Evolutionary conservation across 2,329 filamentous ascomycete genomes (phyloP), one percentile per base, ranked within the genome.

Genomic region (Botrytis tulipae): DNA sequence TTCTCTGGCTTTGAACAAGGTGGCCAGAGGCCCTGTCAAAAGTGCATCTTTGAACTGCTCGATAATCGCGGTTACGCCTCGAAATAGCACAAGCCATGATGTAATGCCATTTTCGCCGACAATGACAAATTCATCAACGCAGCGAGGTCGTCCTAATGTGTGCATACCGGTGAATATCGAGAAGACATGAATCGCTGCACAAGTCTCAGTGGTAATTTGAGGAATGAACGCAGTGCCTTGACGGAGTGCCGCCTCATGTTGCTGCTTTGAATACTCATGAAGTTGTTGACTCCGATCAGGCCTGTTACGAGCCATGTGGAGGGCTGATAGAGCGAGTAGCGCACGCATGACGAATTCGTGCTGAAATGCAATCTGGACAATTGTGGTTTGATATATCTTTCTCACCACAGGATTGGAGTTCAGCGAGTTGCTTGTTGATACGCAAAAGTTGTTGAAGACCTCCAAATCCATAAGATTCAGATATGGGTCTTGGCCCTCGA

Each of bases 391-490:
- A 83, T 83, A 86, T 57, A 86, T 82, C 57, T 82, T 79, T 59
- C 83, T 83, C 5, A 85, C 74, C 14, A 79, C 77, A 0, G 82
- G 79, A 48, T 84, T 82, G 25, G 79, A 79, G 4, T 83, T 83
- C 9, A 87, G 78, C 0, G 85, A 86, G 22, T 81, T 78, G 73
- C 82, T 82, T 0, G 86, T 87, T n/a, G 82, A 82, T 1, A 82
- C 84, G 65, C 82, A 83, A 75, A 82, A 87, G 79, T 87, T 84
- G 77, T 87, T 84, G n/a, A 87, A 80, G 0, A 87, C 81, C 76
- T 87, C 85, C 10, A 87, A 80, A 60, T 87, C 84, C 46, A 62
- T 76, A 20, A 59, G 57, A 62, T 51, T 29, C 42, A 71, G 59
- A n/a, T 60, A 42, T 22, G 60, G 48, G 29, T 66, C 59, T 59